Evolutionary conservation across 2,329 filamentous ascomycete species (phyloP).

Genomic region (Pseudogymnoascus pannorum): DNA sequence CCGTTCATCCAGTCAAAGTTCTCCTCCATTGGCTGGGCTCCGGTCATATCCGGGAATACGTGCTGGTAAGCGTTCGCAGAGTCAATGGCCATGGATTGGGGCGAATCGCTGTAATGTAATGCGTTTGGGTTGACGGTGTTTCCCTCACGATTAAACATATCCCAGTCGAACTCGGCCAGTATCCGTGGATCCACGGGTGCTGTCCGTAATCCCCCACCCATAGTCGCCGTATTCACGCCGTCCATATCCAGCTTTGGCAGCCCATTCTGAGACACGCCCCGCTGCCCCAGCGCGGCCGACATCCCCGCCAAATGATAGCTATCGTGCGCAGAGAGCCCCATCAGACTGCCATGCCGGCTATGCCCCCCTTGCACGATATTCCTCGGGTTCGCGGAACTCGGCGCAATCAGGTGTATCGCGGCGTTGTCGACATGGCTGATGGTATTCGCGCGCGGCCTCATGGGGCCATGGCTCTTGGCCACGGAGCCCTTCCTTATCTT

Average conservation of each 20-base stretch:
- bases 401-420: slow-evolving; percentile 64
- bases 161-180: slow-evolving; percentile 61
- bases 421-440: slow-evolving; percentile 85
- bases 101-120: slow-evolving; percentile 77
- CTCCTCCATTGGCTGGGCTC: slow-evolving; percentile 60
- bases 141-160: slow-evolving; percentile 64
- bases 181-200: slow-evolving; percentile 63
- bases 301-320: slow-evolving; percentile 64
- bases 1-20: slow-evolving; percentile 78
- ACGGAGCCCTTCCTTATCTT: slow-evolving; percentile 90
- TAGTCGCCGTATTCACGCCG: slow-evolving; percentile 57
- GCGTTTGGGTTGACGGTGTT: slow-evolving; percentile 66
- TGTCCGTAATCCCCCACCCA: slow-evolving; percentile 64
- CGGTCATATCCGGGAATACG: slow-evolving; percentile 50
- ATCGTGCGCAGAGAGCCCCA: slow-evolving; percentile 56
- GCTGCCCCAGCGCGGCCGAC: slow-evolving; percentile 59
- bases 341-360: slow-evolving; percentile 68
- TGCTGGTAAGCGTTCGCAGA: slow-evolving; percentile 53
- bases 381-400: slow-evolving; percentile 39
- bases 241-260: slow-evolving; percentile 80
- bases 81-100: slow-evolving; percentile 58
- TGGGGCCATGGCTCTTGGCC: slow-evolving; percentile 44
- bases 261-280: slow-evolving; percentile 53
- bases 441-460: slow-evolving; percentile 89
- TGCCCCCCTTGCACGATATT: slow-evolving; percentile 44